These are phyloP conservation scores for Talaromyces pinophilus DNA, from an alignment of 2,329 filamentous ascomycete genomes.

Conservation along the genomic window DNA sequence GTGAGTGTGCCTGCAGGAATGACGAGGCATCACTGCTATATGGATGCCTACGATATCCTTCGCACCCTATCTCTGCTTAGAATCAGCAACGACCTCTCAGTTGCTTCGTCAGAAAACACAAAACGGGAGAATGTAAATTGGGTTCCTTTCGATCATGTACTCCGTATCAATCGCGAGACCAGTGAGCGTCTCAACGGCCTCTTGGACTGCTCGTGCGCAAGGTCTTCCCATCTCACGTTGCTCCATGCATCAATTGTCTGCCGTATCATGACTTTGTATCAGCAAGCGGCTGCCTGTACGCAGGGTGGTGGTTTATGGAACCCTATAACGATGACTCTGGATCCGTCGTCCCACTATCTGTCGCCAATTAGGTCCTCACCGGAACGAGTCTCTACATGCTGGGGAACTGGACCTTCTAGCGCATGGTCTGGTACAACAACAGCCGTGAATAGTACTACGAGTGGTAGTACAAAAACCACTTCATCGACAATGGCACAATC, in stretches of 20 bases:
- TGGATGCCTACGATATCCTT: not conserved
- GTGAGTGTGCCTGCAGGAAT: not conserved
- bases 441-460: not conserved
- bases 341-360: not conserved
- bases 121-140: not conserved
- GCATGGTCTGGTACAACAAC: not conserved
- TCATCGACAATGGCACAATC: not conserved
- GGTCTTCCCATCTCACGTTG: not conserved
- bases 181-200: not conserved
- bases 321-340: not conserved
- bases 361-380: not conserved
- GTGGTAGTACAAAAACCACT: not conserved
- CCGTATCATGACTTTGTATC: not conserved
- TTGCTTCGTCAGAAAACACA: not conserved
- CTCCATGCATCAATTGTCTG: not conserved
- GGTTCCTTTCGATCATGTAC: not conserved
- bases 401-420: not conserved
- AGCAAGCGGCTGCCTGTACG: not conserved
- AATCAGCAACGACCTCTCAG: not conserved
- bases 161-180: not conserved
- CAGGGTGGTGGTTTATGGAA: not conserved
- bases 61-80: not conserved
- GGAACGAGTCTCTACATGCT: not conserved
- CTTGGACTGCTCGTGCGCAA: not conserved
- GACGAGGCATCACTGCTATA: not conserved